Conservation (phyloP, 2,329 filamentous ascomycete genomes). For the Colletotrichum navitas region DNA sequence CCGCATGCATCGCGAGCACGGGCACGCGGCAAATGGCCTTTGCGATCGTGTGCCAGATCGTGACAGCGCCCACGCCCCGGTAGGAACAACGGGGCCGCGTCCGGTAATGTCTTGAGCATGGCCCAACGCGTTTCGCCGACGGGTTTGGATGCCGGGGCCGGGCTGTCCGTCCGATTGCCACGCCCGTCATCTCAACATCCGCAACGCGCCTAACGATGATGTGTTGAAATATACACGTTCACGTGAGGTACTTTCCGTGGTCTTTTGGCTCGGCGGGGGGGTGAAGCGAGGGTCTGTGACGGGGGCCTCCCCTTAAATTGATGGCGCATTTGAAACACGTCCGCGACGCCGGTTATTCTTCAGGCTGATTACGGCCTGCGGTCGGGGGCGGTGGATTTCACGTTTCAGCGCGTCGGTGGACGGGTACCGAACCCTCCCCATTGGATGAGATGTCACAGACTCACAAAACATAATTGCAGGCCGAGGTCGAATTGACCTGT, state of each 20-base stretch:
- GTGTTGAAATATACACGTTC: background rate
- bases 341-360: constrained; percentile 39
- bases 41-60: constrained; percentile 11
- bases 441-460: constrained; percentile 4
- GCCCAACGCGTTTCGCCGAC: constrained; percentile 20
- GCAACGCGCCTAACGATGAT: constrained; percentile 14
- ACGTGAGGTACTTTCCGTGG: background rate
- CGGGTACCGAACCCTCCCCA: background rate
- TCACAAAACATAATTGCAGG: constrained; percentile 11
- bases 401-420: constrained; percentile 28
- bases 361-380: constrained; percentile 23
- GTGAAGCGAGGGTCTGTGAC: constrained; percentile 36
- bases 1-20: constrained; percentile 2
- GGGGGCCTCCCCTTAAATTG: constrained; percentile 17
- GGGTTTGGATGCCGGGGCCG: constrained; percentile 22
- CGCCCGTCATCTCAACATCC: constrained; percentile 35
- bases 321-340: constrained; percentile 38
- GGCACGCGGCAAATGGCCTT: constrained; percentile 2
- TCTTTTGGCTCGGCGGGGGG: background rate
- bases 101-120: constrained; percentile 6
- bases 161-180: constrained; percentile 22
- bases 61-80: constrained; percentile 9
- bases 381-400: constrained; percentile 20
- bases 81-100: background rate
- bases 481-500: background rate